Base-by-base conservation (phyloP, 305 asterid genomes). In the Rubia tinctorum region DNA sequence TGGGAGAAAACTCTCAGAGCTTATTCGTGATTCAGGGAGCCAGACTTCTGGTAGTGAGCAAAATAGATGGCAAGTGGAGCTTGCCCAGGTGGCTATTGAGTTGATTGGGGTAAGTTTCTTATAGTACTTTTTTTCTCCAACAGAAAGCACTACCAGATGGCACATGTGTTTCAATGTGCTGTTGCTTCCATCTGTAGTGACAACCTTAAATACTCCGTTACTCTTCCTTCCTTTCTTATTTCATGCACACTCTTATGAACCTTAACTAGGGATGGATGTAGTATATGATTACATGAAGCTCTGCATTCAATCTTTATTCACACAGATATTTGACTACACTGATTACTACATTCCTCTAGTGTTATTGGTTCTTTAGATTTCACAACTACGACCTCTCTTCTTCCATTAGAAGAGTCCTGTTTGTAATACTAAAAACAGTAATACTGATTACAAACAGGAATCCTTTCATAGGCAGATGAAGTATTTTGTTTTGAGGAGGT, bases 11-110 rank as follows among this genome's bases (percentile, higher is more conserved):
- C 87, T 95, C 40, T 90, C 99, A 37, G 99, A 95, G 83, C 97
- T 93, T 76, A 95, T 95, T 78, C 93, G 99, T 65, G 99, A 95
- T 85, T 86, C 90, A 69, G 99, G 99, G 68, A 83, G 88, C 77
- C 98, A 89, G 84, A 85, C 96, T 40, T 81, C 91, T 53, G 89
- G 93, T 71, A 85, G 89, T 71, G 98, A 95, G 83, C 95, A 89
- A 82, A 91, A 89, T 75, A 87, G 97, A 86, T 95, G 99, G 99
- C 98, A 89, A 80, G 43, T 89, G 37, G 99, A 95, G 88, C 97
- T 95, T 69, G 83, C 89, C 23, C 98, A 93, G 86, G 99, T 91
- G 85, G 81, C 97, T 56, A 86, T 95, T 69, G 99, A 95, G 86
- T 85, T 95, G 69, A 93, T 95, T 70, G 98, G 95, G 88, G 99